Conservation (phyloP, 306 rosid genomes). For the Pyrus bretschneideri region DNA sequence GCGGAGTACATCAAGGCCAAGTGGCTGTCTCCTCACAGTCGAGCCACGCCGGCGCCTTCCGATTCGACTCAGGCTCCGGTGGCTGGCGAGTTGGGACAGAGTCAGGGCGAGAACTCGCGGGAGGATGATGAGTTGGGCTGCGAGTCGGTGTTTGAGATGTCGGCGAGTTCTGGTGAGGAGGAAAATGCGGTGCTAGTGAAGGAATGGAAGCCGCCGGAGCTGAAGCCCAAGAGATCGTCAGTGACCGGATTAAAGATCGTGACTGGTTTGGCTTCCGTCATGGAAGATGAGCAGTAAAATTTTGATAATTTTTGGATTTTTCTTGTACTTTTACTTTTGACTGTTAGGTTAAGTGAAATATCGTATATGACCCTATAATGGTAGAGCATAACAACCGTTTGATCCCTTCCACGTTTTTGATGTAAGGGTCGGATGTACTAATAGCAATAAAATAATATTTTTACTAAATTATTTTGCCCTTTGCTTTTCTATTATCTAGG, state of each 20-base stretch:
- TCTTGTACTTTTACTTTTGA: neutral
- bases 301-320: constrained; percentile 16
- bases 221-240: constrained; percentile 32
- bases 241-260: constrained; percentile 30
- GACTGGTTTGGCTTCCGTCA: constrained; percentile 59
- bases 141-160: constrained; percentile 16
- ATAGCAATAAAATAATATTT: constrained; percentile 22
- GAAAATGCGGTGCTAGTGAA: constrained; percentile 14
- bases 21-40: constrained; percentile 57
- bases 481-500: neutral
- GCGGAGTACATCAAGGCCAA: constrained; percentile 62
- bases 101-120: neutral
- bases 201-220: constrained; percentile 49
- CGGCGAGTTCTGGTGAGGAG: constrained; percentile 15
- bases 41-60: neutral
- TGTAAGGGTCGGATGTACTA: constrained; percentile 50
- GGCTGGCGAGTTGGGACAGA: neutral
- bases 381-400: constrained; percentile 29
- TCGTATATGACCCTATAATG: neutral
- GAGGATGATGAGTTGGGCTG: constrained; percentile 17
- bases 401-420: constrained; percentile 46
- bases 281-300: constrained; percentile 42
- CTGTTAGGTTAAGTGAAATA: constrained; percentile 8
- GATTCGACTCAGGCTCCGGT: neutral
- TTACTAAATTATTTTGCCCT: neutral